Percentiles rank a stretch among this genome's conserved stretches.
Conservation (phyloP, 345 rosid species). For the Citrus maxima region DNA sequence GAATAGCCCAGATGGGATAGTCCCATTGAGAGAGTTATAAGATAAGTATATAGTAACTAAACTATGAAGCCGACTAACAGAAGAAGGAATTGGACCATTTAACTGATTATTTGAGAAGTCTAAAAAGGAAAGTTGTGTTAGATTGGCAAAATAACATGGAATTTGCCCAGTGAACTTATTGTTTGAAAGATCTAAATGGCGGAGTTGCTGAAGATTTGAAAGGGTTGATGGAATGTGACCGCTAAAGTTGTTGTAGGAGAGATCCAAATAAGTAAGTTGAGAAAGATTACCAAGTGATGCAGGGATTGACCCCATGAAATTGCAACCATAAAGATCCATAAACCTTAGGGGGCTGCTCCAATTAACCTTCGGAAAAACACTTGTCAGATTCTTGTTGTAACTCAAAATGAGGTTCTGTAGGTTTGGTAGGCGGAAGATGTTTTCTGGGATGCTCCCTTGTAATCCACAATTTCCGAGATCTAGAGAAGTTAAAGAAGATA, state of each 20-base stretch:
- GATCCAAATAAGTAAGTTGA: neutral
- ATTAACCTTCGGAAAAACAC: conserved; percentile 12
- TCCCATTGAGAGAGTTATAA: neutral
- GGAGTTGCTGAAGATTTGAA: neutral
- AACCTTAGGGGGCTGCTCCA: neutral
- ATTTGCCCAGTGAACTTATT: conserved; percentile 19
- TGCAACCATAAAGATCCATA: neutral
- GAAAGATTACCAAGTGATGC: conserved; percentile 10
- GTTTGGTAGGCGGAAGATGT: neutral
- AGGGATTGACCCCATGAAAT: conserved; percentile 4
- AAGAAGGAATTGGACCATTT: neutral
- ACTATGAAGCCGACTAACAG: neutral
- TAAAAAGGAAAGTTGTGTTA: neutral
- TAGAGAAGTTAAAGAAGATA: neutral
- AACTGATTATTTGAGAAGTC: neutral
- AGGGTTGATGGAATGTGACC: conserved; percentile 22
- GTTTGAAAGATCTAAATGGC: neutral
- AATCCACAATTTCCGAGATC: neutral
- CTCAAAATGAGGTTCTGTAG: neutral
- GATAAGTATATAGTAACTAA: neutral
- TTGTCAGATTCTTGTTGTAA: neutral
- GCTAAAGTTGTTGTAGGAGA: neutral
- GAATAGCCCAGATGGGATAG: neutral
- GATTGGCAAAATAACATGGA: conserved; percentile 7
- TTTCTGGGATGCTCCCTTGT: neutral